Percentiles rank a stretch among this genome's conserved stretches.
Conservation (phyloP, 2,329 filamentous ascomycete genomes). For the Byssochlamys sp. region DNA sequence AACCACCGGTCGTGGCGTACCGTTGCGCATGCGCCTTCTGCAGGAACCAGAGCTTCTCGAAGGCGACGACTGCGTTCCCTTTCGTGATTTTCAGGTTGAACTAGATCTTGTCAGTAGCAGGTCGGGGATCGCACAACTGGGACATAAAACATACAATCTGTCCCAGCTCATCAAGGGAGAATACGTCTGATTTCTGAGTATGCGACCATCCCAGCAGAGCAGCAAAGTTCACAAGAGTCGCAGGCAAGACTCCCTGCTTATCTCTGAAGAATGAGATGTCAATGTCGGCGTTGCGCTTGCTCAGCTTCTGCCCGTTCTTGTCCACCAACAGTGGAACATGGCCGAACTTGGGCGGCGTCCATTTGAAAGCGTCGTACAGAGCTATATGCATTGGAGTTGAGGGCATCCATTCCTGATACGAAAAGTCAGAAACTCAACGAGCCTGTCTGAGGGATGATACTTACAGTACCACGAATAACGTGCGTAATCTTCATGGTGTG, state of each 20-base stretch:
- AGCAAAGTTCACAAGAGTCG: constrained; percentile 68
- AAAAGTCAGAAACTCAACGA: background rate
- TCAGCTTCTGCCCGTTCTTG: constrained; percentile 62
- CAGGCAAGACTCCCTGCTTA: constrained; percentile 51
- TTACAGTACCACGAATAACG: constrained; percentile 75
- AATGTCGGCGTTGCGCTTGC: constrained; percentile 68
- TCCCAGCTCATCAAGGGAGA: constrained; percentile 61
- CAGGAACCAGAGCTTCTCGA: constrained; percentile 70
- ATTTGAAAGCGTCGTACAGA: constrained; percentile 68
- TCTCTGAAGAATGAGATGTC: constrained; percentile 51
- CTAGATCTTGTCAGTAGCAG: constrained; percentile 32
- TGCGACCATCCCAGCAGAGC: constrained; percentile 79
- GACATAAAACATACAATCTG: constrained; percentile 45
- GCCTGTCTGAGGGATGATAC: constrained; percentile 14
- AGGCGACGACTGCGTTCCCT: constrained; percentile 74
- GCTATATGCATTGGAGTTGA: constrained; percentile 73
- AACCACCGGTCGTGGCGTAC: constrained; percentile 38
- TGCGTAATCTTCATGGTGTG: constrained; percentile 92
- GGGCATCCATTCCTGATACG: constrained; percentile 77
- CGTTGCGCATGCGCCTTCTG: constrained; percentile 59
- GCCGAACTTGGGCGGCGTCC: constrained; percentile 65
- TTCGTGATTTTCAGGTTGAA: constrained; percentile 83
- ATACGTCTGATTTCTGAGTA: constrained; percentile 55
- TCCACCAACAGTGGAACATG: constrained; percentile 69
- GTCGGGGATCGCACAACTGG: background rate